Conservation (phyloP, 225 moss, liverwort and hornwort genomes). For the Asterella californica region DNA sequence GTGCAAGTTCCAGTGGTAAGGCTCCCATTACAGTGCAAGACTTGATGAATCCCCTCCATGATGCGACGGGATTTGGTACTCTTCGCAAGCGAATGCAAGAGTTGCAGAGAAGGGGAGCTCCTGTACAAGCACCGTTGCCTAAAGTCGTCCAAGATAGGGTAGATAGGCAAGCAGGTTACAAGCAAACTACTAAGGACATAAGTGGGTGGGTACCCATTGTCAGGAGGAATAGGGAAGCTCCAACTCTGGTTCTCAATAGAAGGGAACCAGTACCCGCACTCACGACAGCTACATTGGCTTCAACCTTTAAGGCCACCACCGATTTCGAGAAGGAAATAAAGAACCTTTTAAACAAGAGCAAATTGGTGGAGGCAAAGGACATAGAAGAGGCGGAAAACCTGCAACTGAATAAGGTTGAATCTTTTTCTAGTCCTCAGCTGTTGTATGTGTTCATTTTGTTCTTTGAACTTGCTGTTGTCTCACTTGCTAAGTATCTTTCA, state of each 20-base stretch:
- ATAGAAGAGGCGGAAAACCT: slow-evolving; percentile 75
- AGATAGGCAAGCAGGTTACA: slow-evolving; percentile 79
- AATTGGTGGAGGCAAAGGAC: slow-evolving; percentile 47
- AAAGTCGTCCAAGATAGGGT: slow-evolving; percentile 79
- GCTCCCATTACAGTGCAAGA: slow-evolving; percentile 61
- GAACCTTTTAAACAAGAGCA: slow-evolving; percentile 55
- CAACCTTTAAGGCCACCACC: slow-evolving; percentile 63
- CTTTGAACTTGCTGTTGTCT: not conserved
- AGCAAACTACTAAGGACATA: slow-evolving; percentile 72
- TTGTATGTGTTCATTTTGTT: not conserved
- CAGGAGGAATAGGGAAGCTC: slow-evolving; percentile 81
- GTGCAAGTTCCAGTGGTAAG: slow-evolving; percentile 37
- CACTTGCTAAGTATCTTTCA: too few species aligned
- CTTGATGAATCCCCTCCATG: slow-evolving; percentile 66
- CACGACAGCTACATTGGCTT: slow-evolving; percentile 61
- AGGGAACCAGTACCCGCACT: slow-evolving; percentile 42
- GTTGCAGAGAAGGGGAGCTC: slow-evolving; percentile 54
- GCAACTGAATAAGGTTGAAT: slow-evolving; percentile 73
- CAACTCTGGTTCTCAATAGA: slow-evolving; percentile 57
- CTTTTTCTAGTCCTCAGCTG: not conserved
- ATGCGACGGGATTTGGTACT: slow-evolving; percentile 60
- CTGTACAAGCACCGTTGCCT: slow-evolving; percentile 65
- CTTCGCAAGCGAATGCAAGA: slow-evolving; percentile 83
- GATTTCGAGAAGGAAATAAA: slow-evolving; percentile 85
- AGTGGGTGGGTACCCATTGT: slow-evolving; percentile 70